Conservation (phyloP, 805 yeast genomes). For the Cyberlindnera subsufficiens region DNA sequence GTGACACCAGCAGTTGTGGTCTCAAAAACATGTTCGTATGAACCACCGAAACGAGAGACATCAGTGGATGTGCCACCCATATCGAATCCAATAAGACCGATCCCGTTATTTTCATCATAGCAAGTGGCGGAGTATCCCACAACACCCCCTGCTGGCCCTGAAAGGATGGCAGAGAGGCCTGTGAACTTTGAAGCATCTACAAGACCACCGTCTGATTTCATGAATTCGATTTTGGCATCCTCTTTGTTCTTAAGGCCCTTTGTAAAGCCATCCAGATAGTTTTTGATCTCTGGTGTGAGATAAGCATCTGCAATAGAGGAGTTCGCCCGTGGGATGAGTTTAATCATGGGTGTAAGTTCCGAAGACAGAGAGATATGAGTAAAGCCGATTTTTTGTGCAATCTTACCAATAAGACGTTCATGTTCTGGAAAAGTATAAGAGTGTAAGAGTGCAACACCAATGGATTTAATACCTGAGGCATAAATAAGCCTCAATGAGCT, state of each 20-base stretch:
- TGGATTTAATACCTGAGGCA: slow-evolving; percentile 54
- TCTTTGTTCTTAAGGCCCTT: slow-evolving; percentile 48
- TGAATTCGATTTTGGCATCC: slow-evolving; percentile 58
- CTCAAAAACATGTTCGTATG: slow-evolving; percentile 70
- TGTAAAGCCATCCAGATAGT: slow-evolving; percentile 56
- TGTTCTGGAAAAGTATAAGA: slow-evolving; percentile 70
- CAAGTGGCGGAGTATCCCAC: slow-evolving; percentile 90
- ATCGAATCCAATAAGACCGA: slow-evolving; percentile 76
- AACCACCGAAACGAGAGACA: slow-evolving; percentile 70
- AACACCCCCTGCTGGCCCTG: slow-evolving; percentile 98
- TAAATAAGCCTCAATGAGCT: slow-evolving; percentile 38
- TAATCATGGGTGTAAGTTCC: slow-evolving; percentile 73
- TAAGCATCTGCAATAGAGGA: slow-evolving; percentile 81
- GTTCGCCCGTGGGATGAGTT: slow-evolving; percentile 67
- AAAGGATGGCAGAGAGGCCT: slow-evolving; percentile 80
- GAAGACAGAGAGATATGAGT: slow-evolving; percentile 62
- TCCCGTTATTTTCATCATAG: slow-evolving; percentile 43
- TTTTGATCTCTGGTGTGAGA: slow-evolving; percentile 69
- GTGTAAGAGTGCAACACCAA: slow-evolving; percentile 70
- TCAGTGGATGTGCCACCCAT: slow-evolving; percentile 94
- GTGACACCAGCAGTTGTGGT: slow-evolving; percentile 80
- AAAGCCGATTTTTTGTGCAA: slow-evolving; percentile 66
- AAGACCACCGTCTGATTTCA: slow-evolving; percentile 97
- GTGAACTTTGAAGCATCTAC: slow-evolving; percentile 80
- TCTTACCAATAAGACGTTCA: slow-evolving; percentile 50